phyloP scores from a whole-genome alignment of 2,329 filamentous ascomycete genomes.

The Lasiodiplodia gonubiensis region DNA sequence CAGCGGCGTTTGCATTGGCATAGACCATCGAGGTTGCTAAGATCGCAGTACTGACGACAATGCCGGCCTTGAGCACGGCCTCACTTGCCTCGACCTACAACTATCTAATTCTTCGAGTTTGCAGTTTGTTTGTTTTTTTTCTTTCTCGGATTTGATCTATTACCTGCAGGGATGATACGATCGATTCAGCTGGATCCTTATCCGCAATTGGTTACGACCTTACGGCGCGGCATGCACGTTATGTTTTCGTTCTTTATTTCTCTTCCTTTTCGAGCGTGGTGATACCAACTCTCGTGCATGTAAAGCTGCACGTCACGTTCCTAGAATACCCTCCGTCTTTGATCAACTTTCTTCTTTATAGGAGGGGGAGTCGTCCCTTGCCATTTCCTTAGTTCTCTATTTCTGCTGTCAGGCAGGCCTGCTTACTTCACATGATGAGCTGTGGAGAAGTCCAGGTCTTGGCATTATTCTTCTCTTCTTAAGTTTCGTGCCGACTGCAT shows the following conservation, averaged over 20 bases:
- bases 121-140: neutral
- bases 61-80: neutral
- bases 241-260: slow-evolving; percentile 8
- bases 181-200: slow-evolving; percentile 12
- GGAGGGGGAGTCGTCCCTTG: neutral
- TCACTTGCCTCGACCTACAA: neutral
- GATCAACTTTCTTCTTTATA: neutral
- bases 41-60: neutral
- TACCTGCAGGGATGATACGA: slow-evolving; percentile 5
- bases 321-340: neutral
- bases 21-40: neutral
- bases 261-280: neutral
- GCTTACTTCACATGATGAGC: neutral
- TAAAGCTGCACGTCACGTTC: neutral
- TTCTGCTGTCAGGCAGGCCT: neutral
- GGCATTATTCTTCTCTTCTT: neutral
- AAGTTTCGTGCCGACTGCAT: slow-evolving; percentile 10
- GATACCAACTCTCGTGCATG: slow-evolving; percentile 1
- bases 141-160: neutral
- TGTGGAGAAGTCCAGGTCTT: neutral
- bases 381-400: slow-evolving; percentile 4
- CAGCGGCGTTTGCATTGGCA: slow-evolving; percentile 14
- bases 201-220: slow-evolving; percentile 21
- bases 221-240: slow-evolving; percentile 26
- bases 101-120: neutral